Evolutionary conservation across 768 basidiomycete species (phyloP), one percentile per base, ranked within the genome.

Genomic region (Collybia sp.): DNA sequence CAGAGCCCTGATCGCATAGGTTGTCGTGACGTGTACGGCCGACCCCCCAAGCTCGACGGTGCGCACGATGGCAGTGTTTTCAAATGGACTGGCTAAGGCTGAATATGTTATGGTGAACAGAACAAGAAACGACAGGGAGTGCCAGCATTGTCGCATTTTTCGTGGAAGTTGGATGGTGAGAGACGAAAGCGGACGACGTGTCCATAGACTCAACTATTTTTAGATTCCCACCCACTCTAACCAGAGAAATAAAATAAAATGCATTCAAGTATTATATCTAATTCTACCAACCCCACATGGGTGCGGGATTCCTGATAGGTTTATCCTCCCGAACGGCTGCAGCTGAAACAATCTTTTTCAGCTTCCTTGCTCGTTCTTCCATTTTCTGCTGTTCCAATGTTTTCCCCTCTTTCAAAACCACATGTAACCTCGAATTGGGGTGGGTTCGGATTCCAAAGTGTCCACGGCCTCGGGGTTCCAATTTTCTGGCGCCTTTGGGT

Each of bases 31-130:
- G 70, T 87, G 84, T 46, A 92, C 86, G 17, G 91, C 76, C 15
- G 93, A 76, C 43, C 94, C 94, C 31, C 87, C 92, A 17, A 96
- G 86, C 56, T 96, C 94, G 48, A 93, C 73, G 5, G 88, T 83
- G 57, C 92, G 85, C 30, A 93, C 88, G 50, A 98, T 77, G 51
- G 86, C 89, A 16, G 87, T 90, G 55, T 93, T 93, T 76, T 91
- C 89, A 67, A 91, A 91, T 1, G 82, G 75, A 37, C 58, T 62
- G 42, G 64, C 61, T 3, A 71, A 70, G 30, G 69, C 63, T 30
- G 66, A 60, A 18, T 70, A 59, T 19, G 71, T 61, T 33, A 69
- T 62, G 42, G 67, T 58, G 25, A 25, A 25, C 12, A 80, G 58
- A 9, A 78, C 56, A 40, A 80, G 61, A 54, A 80, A 66, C 53